Evolutionary conservation across 768 basidiomycete genomes (phyloP).

Genomic region (Inosperma sp.): DNA sequence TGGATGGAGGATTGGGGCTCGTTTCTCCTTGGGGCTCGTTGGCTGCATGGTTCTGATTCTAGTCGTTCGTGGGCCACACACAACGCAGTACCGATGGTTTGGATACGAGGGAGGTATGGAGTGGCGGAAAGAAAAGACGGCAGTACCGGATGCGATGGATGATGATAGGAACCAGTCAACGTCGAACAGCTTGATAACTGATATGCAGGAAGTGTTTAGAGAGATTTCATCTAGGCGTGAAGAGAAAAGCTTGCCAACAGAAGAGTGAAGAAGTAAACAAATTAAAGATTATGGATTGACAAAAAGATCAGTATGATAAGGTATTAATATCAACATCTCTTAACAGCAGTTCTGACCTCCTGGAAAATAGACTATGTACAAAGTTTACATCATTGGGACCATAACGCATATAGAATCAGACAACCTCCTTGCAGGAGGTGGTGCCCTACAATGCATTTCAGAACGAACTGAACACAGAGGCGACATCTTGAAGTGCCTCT

Average conservation of each 20-base stretch:
- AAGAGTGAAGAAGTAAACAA: not conserved
- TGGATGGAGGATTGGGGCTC: conserved; percentile 69
- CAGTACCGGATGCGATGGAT: not conserved
- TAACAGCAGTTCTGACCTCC: too few relatives aligned
- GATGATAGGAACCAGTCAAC: not conserved
- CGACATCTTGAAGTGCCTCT: conserved; percentile 12
- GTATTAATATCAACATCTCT: not conserved
- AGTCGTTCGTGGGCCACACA: conserved; percentile 66
- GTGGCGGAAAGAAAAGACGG: not conserved
- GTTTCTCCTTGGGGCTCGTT: conserved; percentile 55
- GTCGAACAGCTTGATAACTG: too few relatives aligned
- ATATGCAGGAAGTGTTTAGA: too few relatives aligned
- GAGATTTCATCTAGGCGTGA: not conserved
- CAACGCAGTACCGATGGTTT: conserved; percentile 52
- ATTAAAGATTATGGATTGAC: too few relatives aligned
- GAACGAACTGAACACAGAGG: not conserved
- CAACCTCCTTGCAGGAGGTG: not conserved
- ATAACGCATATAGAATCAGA: not conserved
- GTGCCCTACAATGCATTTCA: not conserved
- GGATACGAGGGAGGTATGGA: conserved; percentile 58
- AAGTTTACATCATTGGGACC: conserved; percentile 2
- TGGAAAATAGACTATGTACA: not conserved
- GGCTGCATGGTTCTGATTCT: conserved; percentile 54
- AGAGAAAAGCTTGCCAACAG: not conserved
- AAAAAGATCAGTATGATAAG: too few relatives aligned